phyloP scores from a whole-genome alignment of 805 yeast genomes.

The Tetrapisispora taiwanensis region DNA sequence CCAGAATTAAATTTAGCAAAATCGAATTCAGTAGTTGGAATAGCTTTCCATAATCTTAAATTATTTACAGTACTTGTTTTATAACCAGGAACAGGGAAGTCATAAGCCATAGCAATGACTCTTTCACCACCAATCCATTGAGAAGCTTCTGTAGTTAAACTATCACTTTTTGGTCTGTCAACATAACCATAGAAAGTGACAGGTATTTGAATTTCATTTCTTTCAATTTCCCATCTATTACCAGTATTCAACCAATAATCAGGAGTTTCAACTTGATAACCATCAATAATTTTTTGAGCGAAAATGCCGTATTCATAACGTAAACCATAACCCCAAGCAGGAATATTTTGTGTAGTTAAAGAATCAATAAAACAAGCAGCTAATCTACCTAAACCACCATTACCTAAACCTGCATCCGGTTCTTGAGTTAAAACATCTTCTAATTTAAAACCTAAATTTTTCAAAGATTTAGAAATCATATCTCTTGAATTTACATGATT shows the following conservation, averaged over 20 bases:
- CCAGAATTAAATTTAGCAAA: conserved; percentile 85
- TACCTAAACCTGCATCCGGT: conserved; percentile 91
- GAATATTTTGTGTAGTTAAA: conserved; percentile 71
- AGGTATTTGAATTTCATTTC: conserved; percentile 80
- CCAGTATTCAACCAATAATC: conserved; percentile 87
- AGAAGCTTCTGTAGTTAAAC: conserved; percentile 43
- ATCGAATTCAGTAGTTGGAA: conserved; percentile 86
- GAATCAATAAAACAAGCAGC: conserved; percentile 94
- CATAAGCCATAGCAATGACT: conserved; percentile 82
- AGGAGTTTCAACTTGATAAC: conserved; percentile 89
- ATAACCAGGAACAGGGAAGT: conserved; percentile 88
- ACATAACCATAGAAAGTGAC: conserved; percentile 84
- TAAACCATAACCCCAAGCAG: conserved; percentile 95
- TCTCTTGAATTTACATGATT: conserved; percentile 33
- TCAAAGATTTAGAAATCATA: conserved; percentile 43
- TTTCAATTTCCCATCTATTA: conserved; percentile 89
- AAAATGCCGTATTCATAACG: conserved; percentile 92
- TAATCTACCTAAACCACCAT: conserved; percentile 89
- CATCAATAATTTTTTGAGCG: conserved; percentile 79
- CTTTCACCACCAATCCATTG: conserved; percentile 88
- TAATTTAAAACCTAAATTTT: conserved; percentile 73
- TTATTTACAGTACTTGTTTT: conserved; percentile 76
- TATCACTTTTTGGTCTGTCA: conserved; percentile 41
- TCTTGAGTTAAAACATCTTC: conserved; percentile 81
- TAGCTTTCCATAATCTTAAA: conserved; percentile 81